Conservation (phyloP, 2,329 filamentous ascomycete genomes). For the Fusarium nelsonii region DNA sequence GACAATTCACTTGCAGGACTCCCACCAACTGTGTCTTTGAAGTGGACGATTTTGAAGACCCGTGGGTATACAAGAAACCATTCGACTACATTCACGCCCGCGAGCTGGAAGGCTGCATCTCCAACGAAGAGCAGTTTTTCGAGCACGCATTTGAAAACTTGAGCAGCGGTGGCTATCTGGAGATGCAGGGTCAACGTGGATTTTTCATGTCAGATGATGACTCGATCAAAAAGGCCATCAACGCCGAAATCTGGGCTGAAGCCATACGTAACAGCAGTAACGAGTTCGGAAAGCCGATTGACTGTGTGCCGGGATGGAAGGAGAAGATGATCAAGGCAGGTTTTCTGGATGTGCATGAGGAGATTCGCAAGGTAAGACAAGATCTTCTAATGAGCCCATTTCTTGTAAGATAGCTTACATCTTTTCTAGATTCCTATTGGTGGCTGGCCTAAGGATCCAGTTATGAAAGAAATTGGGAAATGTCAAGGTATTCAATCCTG, state of each 20-base stretch:
- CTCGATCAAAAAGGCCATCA: slow-evolving; percentile 26
- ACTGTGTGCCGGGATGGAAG: slow-evolving; percentile 25
- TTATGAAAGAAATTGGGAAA: slow-evolving; percentile 32
- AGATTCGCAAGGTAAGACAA: slow-evolving; percentile 26
- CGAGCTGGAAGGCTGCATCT: slow-evolving; percentile 36
- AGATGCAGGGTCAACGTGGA: slow-evolving; percentile 23
- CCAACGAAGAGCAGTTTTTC: slow-evolving; percentile 33
- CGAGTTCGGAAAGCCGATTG: slow-evolving; percentile 35
- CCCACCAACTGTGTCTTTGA: slow-evolving; percentile 33
- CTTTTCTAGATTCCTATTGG: slow-evolving; percentile 25
- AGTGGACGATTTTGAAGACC: slow-evolving; percentile 34
- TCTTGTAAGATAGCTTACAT: neutral
- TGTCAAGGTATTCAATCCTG: slow-evolving; percentile 31
- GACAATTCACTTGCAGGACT: neutral
- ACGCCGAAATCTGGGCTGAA: slow-evolving; percentile 26
- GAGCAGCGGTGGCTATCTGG: slow-evolving; percentile 27
- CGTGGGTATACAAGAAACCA: slow-evolving; percentile 31
- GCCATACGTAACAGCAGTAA: slow-evolving; percentile 19
- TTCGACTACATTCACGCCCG: slow-evolving; percentile 39
- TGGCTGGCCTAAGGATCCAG: slow-evolving; percentile 26
- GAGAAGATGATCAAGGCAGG: slow-evolving; percentile 23
- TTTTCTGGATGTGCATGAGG: slow-evolving; percentile 27
- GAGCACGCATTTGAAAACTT: slow-evolving; percentile 18
- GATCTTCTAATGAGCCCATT: accelerated
- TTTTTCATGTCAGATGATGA: slow-evolving; percentile 34